These are phyloP conservation scores for Xylariomycetidae sp. DNA, from an alignment of 2,329 filamentous ascomycete species.

Conservation along the genomic window DNA sequence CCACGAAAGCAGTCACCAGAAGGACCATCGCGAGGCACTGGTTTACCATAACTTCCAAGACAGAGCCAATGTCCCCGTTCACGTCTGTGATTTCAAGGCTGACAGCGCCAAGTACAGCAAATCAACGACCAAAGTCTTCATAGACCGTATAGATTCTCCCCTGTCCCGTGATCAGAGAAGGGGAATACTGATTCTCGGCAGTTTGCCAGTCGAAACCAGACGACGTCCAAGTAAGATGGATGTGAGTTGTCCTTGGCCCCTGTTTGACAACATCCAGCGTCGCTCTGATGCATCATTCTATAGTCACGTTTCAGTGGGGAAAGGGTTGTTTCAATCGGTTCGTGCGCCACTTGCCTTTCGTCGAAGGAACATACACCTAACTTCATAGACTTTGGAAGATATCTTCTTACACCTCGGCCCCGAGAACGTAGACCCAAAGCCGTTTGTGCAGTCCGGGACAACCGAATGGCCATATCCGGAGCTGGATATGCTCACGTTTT, in stretches of 20 bases:
- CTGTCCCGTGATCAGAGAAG: too few relatives aligned
- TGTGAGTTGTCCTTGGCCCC: too few relatives aligned
- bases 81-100: constrained; percentile 4
- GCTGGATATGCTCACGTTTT: constrained; percentile 7
- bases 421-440: neutral
- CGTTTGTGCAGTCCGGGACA: constrained; percentile 3
- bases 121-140: constrained; percentile 1
- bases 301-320: constrained; percentile 5
- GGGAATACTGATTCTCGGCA: constrained; percentile 2
- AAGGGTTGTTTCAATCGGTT: constrained; percentile 7
- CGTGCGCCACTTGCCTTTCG: neutral
- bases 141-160: constrained; percentile 1
- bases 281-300: neutral
- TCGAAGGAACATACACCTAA: neutral
- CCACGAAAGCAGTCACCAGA: too few relatives aligned
- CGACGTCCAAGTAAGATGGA: constrained; percentile 5
- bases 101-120: neutral
- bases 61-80: constrained; percentile 2
- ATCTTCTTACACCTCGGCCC: constrained; percentile 6
- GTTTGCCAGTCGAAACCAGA: constrained; percentile 4
- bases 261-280: too few relatives aligned
- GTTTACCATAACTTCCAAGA: constrained; percentile 3
- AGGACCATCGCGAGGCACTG: neutral
- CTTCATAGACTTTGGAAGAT: constrained; percentile 5
- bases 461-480: constrained; percentile 5